Evolutionary conservation across 495 filamentous ascomycete species (phyloP), one percentile per base, ranked within the genome.

Genomic region (Penicillium nucicola): DNA sequence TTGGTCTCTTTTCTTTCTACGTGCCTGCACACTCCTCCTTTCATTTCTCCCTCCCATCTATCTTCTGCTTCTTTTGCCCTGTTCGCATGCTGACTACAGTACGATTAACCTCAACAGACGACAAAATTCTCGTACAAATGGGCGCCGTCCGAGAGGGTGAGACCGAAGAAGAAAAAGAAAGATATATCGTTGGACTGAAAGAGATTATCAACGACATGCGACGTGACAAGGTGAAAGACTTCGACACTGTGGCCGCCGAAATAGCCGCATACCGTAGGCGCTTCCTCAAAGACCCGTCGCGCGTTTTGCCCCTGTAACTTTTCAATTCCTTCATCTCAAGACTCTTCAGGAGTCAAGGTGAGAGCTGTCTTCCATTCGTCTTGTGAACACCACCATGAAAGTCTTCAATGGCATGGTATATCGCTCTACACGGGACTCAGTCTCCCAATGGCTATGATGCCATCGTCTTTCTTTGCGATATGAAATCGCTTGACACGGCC

Each of bases 191-290:
- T 42, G 92, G 91, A 28, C 71, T 98, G 40, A 85, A 82, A 54
- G 73, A 81, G 51, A 79, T 92, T 28, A 85, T 98, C 55, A 81
- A 84, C 57, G 79, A 85, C 31, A 78, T 97, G 63, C 85, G 86
- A 52, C 72, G 75, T 64, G 81, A 83, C 55, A 85, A 88, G 65
- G 79, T 88, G 60, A 85, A 82, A 67, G 89, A 95, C 58, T 91
- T 95, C 63, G 79, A 82, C 59, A 83, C 77, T 46, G 90, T 97
- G 66, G 89, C 89, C 40, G 66, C 78, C 52, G 84, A 87, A 55
- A 95, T 98, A 69, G 80, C 88, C 62, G 81, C 85, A 60, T 95
- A 88, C 69, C 89, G 93, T 75, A 78, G 80, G 65, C 74, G 78
- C 61, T 86, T 85, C 55, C 71, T 84, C 32, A 74, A 80, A 53